Base-by-base conservation (phyloP, 1,139 yeast genomes). In the Zygotorulaspora mrakii region DNA sequence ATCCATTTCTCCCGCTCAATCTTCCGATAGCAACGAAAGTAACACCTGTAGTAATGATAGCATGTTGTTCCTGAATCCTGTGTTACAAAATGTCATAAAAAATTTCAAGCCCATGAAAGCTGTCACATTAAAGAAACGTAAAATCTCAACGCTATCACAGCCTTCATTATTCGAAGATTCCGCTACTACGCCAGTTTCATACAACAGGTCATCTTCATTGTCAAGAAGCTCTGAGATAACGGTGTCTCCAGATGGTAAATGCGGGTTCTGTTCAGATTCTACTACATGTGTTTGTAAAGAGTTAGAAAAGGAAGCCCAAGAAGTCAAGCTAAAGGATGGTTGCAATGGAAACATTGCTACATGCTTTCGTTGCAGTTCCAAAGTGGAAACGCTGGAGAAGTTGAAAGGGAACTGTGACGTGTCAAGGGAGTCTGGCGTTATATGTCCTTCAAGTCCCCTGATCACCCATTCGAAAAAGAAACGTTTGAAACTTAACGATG, bases 221-320 rank as follows among this genome's bases (percentile, higher is more conserved):
- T 32, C 35, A n/a, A 16, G n/a, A 23, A 31, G 48, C 45, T 33
- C 43, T 40, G 13, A 14, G n/a, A 4, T 14, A 31, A 13, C 27
- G 26, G 24, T 22, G 21, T 6, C 35, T 17, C 17, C 46, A n/a
- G 28, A 46, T 28, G 30, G 22, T 22, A 39, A 81, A 46, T 89
- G 97, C 65, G 96, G 96, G 1, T 89, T 89, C 63, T 89, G 97
- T 58, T 78, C 95, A 1, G 95, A 84, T 53, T 94, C 82, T 49
- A 81, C 95, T 0, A 94, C 95, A 4, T 89, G 97, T 65, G 85
- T 89, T 2, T 89, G 97, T 62, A 77, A 91, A 22, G 96, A 82
- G 56, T 84, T 89, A 51, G 85, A 79, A 33, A 59, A 57, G 30
- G 62, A 59, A 10, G 50, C 48, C 11, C 13, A 12, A 8, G n/a